A percentile compares a stretch with the other conserved stretches of the same genome.
Evolutionary conservation across 257 asterid genomes (phyloP).

Genomic region (Penstemon davidsonii): DNA sequence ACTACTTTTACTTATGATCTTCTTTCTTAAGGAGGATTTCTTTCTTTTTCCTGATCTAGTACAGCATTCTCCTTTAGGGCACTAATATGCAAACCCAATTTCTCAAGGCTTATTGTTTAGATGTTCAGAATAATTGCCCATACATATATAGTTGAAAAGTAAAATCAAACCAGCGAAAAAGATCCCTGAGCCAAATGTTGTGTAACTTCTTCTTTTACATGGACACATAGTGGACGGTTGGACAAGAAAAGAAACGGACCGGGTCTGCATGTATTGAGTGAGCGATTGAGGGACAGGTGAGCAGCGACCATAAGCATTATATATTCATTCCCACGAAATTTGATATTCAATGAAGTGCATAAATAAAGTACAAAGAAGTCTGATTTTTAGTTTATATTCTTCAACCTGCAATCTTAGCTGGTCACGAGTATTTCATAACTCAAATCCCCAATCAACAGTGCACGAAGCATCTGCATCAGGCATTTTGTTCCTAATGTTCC

Average conservation of each 20-base stretch:
- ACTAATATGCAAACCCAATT: constrained; percentile 2
- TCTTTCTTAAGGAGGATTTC: neutral
- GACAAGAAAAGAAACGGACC: neutral
- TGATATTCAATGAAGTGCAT: neutral
- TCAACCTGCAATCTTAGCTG: constrained; percentile 3
- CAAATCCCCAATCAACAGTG: neutral
- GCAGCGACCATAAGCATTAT: neutral
- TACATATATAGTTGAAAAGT: neutral
- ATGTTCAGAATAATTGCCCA: neutral
- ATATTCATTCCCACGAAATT: neutral
- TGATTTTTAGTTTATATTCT: neutral
- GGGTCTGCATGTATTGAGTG: neutral
- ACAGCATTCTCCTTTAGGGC: constrained; percentile 3
- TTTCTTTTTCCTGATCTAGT: neutral
- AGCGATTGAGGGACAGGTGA: neutral
- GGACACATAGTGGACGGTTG: neutral
- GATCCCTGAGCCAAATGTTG: too few species aligned
- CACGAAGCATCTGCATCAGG: neutral
- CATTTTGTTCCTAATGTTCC: neutral
- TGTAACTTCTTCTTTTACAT: neutral
- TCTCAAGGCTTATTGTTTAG: neutral
- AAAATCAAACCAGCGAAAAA: neutral
- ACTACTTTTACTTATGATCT: neutral
- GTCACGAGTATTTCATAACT: neutral
- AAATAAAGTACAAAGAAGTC: neutral